Conservation (phyloP, 306 rosid genomes). For the Carpinus viminea region DNA sequence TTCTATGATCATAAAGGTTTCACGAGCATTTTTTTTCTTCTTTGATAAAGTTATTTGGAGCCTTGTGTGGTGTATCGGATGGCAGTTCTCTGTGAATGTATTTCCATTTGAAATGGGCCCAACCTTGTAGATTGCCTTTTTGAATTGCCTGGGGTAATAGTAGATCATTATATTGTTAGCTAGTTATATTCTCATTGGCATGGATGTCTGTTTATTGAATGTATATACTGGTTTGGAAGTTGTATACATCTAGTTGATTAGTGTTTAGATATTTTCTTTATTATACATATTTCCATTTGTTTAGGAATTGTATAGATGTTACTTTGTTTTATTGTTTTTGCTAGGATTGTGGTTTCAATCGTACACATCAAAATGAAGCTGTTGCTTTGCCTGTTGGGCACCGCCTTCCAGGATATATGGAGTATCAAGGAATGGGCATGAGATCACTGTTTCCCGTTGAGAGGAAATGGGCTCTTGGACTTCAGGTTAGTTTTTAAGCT, state of each 20-base stretch:
- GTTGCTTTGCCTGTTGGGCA: conserved; percentile 66
- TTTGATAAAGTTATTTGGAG: conserved; percentile 18
- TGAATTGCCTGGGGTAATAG: neutral
- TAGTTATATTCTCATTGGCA: conserved; percentile 20
- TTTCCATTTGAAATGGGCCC: conserved; percentile 10
- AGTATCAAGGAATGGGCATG: conserved; percentile 61
- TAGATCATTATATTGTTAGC: conserved; percentile 9
- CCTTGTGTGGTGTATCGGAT: neutral
- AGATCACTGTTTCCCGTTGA: conserved; percentile 74
- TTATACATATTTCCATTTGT: neutral
- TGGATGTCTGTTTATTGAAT: conserved; percentile 19
- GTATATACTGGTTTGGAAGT: neutral
- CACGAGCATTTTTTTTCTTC: conserved; percentile 11
- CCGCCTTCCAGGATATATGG: conserved; percentile 68
- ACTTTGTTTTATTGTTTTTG: conserved; percentile 4
- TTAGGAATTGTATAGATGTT: neutral
- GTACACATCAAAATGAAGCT: conserved; percentile 49
- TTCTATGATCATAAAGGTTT: neutral
- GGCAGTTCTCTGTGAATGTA: conserved; percentile 6
- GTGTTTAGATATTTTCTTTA: neutral
- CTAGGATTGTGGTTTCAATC: conserved; percentile 68
- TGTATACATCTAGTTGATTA: neutral
- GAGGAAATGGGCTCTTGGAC: conserved; percentile 98
- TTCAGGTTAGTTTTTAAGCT: conserved; percentile 68
- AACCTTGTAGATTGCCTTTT: conserved; percentile 6